Evolutionary conservation across 805 yeast genomes (phyloP).

Genomic region (Blastobotrys mokoenaii): DNA sequence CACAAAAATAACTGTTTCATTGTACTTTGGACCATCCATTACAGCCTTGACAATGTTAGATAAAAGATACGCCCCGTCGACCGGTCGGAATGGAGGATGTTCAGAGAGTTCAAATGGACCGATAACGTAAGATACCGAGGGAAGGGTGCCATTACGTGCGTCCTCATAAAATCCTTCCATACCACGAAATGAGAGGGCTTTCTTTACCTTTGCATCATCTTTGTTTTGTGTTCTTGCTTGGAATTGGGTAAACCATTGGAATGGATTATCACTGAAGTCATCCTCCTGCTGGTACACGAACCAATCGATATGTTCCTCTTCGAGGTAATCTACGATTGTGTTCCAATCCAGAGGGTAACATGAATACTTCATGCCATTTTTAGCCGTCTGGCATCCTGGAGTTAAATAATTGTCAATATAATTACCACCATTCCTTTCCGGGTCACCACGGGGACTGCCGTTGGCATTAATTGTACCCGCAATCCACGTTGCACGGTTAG

Average conservation of each 20-base stretch:
- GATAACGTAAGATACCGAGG: conserved; percentile 19
- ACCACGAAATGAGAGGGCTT: conserved; percentile 17
- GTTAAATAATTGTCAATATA: conserved; percentile 17
- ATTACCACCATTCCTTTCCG: conserved; percentile 15
- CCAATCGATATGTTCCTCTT: conserved; percentile 16
- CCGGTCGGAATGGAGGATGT: conserved; percentile 20
- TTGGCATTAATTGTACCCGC: conserved; percentile 20
- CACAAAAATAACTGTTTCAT: conserved; percentile 18
- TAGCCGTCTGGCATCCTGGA: conserved; percentile 14
- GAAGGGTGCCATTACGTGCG: conserved; percentile 19
- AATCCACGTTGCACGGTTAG: conserved; percentile 21
- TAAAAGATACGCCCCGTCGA: conserved; percentile 19
- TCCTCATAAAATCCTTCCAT: conserved; percentile 15
- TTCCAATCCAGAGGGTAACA: conserved; percentile 22
- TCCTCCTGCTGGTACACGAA: conserved; percentile 18
- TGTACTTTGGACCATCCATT: conserved; percentile 13
- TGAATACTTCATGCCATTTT: conserved; percentile 8
- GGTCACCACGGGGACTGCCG: conserved; percentile 15
- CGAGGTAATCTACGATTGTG: conserved; percentile 17
- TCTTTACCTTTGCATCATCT: not conserved
- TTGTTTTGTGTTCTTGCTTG: conserved; percentile 6
- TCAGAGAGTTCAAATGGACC: conserved; percentile 20
- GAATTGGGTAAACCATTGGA: conserved; percentile 16
- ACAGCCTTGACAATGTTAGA: conserved; percentile 17
- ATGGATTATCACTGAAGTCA: conserved; percentile 18